Evolutionary conservation across 192 early-diverging fungal species (phyloP), one percentile per base, ranked within the genome.

Genomic region (Entomortierella lignicola): DNA sequence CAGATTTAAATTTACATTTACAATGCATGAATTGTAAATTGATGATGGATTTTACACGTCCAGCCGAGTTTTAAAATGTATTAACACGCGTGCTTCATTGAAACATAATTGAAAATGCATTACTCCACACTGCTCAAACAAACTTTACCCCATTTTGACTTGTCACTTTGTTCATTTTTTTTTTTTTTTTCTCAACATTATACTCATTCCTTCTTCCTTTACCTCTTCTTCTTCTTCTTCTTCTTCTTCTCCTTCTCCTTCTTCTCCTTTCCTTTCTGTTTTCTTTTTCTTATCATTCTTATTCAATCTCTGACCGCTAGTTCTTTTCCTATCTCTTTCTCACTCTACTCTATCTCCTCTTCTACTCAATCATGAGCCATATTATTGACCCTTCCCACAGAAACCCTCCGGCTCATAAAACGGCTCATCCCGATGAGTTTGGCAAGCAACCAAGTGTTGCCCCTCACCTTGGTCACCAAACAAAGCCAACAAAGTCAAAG

Each of bases 401-500:
- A 55, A 68, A 61, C 34, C 72, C 72, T 0, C 66, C 66, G n/a
- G 32, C 74, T 39, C 57, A 66, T 44, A 54, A 53, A 37, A 64
- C 67, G 52, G 37, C 56, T 27, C 42, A 41, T 29, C 67, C 61
- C 55, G 67, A 69, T 39, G 51, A 58, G 34, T 65, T 69, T 41
- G 34, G 47, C 56, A 55, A 52, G n/a, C 31, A 51, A 11, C 61
- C 75, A 15, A 60, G 55, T 27, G 61, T 55, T 20, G 68, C 67
- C 30, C 67, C 62, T 17, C 54, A 79, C 61, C 63, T 79, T 25
- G 75, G 75, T 27, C 82, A 86, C 66, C 70, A 84, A 60, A 82
- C 83, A 41, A 81, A 75, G 30, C 79, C 82, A 2, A 60, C 80
- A 61, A 80, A 85, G 54, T 84, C 85, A 18, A 63, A 63, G 27